Conservation (phyloP, 2,329 filamentous ascomycete species). For the Xylaria sp. region DNA sequence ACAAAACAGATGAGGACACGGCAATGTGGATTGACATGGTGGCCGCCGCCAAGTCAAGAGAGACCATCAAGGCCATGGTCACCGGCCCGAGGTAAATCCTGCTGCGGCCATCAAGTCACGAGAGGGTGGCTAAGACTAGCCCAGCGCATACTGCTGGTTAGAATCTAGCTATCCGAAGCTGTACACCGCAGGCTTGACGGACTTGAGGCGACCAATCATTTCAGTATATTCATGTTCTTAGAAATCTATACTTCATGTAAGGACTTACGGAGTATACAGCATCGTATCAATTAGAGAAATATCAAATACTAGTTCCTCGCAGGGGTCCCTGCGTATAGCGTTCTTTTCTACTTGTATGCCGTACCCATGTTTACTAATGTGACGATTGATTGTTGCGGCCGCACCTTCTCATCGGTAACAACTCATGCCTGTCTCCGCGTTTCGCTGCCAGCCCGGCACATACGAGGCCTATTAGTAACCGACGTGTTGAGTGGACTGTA, state of each 20-base stretch:
- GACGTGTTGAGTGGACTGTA: neutral
- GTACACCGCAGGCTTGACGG: neutral
- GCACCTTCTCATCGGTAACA: neutral
- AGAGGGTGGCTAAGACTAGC: no score
- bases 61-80: slow-evolving; percentile 28
- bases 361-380: neutral
- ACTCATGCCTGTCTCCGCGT: neutral
- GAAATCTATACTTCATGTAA: neutral
- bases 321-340: neutral
- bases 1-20: slow-evolving; percentile 27
- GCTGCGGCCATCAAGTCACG: neutral
- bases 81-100: slow-evolving; percentile 19
- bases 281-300: neutral
- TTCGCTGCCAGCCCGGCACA: neutral
- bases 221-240: neutral
- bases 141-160: neutral
- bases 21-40: slow-evolving; percentile 32
- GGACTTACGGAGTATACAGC: neutral
- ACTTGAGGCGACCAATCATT: neutral
- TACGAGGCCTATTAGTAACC: neutral
- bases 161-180: neutral
- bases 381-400: neutral
- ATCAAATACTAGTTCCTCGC: neutral
- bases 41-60: slow-evolving; percentile 22
- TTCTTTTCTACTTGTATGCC: neutral